A percentile compares a stretch with the other conserved stretches of the same genome.
These are phyloP conservation scores for Podospora australis DNA, from an alignment of 495 filamentous ascomycete species.

Conservation along the genomic window DNA sequence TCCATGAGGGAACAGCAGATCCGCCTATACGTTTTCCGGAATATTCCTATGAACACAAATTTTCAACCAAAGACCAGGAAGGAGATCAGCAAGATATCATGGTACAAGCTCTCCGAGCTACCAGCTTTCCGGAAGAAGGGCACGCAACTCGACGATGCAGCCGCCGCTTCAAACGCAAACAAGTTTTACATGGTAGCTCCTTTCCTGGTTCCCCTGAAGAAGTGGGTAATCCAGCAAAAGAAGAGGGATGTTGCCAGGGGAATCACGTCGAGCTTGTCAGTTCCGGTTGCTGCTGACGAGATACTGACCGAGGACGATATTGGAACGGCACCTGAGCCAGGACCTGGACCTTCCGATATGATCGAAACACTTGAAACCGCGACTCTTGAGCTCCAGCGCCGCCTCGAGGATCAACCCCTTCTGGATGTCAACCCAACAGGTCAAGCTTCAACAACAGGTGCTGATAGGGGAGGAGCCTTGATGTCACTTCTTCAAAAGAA, in stretches of 20 bases:
- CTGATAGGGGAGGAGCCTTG: conserved; percentile 29
- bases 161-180: conserved; percentile 58
- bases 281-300: conserved; percentile 26
- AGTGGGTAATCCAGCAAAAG: conserved; percentile 82
- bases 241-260: conserved; percentile 50
- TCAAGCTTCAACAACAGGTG: conserved; percentile 11
- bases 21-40: conserved; percentile 80
- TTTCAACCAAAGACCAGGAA: conserved; percentile 90
- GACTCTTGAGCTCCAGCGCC: conserved; percentile 55
- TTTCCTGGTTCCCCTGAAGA: conserved; percentile 77
- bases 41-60: conserved; percentile 73
- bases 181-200: conserved; percentile 98
- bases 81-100: conserved; percentile 92
- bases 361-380: conserved; percentile 47
- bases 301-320: conserved; percentile 38
- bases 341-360: conserved; percentile 10
- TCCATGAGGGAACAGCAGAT: conserved; percentile 90
- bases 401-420: conserved; percentile 55
- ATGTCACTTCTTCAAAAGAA: conserved; percentile 30
- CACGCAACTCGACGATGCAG: conserved; percentile 44
- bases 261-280: conserved; percentile 22
- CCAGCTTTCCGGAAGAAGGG: conserved; percentile 68
- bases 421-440: conserved; percentile 36
- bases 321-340: conserved; percentile 22
- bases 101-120: conserved; percentile 83